A percentile compares a stretch with the other conserved stretches of the same genome.
Evolutionary conservation across 495 filamentous ascomycete genomes (phyloP).

Genomic region (Penicillium verhagenii): DNA sequence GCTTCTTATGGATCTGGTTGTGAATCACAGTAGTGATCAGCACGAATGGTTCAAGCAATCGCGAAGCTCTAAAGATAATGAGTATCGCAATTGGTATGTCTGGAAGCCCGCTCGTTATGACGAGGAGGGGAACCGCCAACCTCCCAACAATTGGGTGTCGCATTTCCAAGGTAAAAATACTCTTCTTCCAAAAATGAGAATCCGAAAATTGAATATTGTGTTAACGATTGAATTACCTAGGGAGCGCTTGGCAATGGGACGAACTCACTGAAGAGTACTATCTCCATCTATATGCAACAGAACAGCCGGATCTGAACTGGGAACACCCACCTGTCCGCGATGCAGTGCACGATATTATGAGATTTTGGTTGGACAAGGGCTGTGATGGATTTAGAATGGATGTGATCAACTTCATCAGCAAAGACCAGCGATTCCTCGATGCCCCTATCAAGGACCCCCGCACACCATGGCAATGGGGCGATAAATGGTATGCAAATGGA

Average conservation of each 20-base stretch:
- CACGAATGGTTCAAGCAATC: constrained; percentile 75
- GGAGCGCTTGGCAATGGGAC: constrained; percentile 66
- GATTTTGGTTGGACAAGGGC: constrained; percentile 70
- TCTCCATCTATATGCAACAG: constrained; percentile 62
- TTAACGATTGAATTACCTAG: constrained; percentile 24
- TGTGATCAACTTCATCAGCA: constrained; percentile 65
- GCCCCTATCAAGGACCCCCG: constrained; percentile 54
- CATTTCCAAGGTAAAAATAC: constrained; percentile 56
- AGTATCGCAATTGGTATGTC: constrained; percentile 72
- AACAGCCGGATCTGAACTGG: constrained; percentile 77
- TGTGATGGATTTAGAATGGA: constrained; percentile 72
- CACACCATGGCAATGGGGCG: constrained; percentile 52
- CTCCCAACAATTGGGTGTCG: constrained; percentile 69
- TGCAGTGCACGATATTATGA: constrained; percentile 66
- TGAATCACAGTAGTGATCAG: constrained; percentile 79
- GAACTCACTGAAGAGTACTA: constrained; percentile 66
- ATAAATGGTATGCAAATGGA: constrained; percentile 60
- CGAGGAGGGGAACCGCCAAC: constrained; percentile 56
- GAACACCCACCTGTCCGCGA: constrained; percentile 59
- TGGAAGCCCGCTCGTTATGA: constrained; percentile 63
- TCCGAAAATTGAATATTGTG: no score
- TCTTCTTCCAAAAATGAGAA: not conserved
- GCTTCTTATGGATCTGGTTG: constrained; percentile 70
- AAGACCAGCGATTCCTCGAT: constrained; percentile 59
- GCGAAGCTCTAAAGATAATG: constrained; percentile 53